Evolutionary conservation across 352 stramenopile species (phyloP).

Genomic region (Phytophthora pini): DNA sequence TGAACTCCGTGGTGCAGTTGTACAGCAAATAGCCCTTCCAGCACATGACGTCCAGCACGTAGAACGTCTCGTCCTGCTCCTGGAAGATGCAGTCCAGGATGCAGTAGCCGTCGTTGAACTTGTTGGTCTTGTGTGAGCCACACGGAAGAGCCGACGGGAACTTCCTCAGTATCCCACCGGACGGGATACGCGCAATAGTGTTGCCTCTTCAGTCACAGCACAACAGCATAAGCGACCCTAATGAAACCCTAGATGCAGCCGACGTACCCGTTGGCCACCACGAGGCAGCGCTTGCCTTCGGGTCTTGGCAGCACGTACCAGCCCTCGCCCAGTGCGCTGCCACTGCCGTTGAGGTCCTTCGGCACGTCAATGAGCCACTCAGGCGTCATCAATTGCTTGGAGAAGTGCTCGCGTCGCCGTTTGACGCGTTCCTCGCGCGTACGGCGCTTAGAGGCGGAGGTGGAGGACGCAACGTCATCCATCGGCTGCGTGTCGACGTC

Average conservation of each 20-base stretch:
- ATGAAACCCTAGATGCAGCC: not conserved
- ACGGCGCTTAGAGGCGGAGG: constrained; percentile 47
- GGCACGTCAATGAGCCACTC: constrained; percentile 93
- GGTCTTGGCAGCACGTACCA: constrained; percentile 93
- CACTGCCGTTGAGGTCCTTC: constrained; percentile 80
- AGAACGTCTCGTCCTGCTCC: constrained; percentile 89
- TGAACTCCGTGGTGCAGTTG: constrained; percentile 93
- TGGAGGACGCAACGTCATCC: constrained; percentile 25
- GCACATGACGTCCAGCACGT: constrained; percentile 94
- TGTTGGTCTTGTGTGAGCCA: constrained; percentile 83
- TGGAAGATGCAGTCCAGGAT: constrained; percentile 94
- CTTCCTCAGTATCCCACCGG: constrained; percentile 84
- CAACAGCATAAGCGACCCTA: constrained; percentile 5
- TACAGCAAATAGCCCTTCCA: constrained; percentile 95
- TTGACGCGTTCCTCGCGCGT: constrained; percentile 85
- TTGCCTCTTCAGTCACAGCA: constrained; percentile 50
- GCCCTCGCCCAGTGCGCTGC: constrained; percentile 68
- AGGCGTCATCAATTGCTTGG: constrained; percentile 83
- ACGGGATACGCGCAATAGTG: constrained; percentile 82
- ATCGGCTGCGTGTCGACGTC: constrained; percentile 34
- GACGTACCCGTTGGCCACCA: constrained; percentile 85
- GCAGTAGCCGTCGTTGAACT: constrained; percentile 76
- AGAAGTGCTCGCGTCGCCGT: constrained; percentile 75
- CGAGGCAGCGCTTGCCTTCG: constrained; percentile 90
- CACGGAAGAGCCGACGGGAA: constrained; percentile 86